Percentiles rank a stretch among this genome's conserved stretches.
Conservation (phyloP, 148 eudicot species). For the Talinum fruticosum region DNA sequence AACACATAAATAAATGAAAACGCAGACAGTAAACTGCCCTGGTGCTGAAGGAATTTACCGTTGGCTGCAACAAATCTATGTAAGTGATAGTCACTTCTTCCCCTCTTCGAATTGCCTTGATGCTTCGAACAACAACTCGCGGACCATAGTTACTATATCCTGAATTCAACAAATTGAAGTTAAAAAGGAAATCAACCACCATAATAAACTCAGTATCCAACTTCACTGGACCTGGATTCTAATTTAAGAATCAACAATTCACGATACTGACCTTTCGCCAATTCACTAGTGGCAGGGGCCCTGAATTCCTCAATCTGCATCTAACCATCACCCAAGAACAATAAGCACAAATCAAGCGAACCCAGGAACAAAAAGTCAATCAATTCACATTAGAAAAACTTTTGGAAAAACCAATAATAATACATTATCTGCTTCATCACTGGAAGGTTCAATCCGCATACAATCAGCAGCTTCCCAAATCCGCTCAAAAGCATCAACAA, state of each 20-base stretch:
- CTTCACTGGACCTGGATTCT: neutral
- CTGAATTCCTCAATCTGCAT: slow-evolving; percentile 7
- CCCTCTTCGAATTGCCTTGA: slow-evolving; percentile 46
- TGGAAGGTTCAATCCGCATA: slow-evolving; percentile 31
- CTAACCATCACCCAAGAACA: slow-evolving; percentile 7
- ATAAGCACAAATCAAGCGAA: neutral
- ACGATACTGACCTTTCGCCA: slow-evolving; percentile 21
- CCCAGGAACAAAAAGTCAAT: neutral
- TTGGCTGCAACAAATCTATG: slow-evolving; percentile 69
- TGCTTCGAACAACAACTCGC: slow-evolving; percentile 47
- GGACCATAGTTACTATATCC: slow-evolving; percentile 52
- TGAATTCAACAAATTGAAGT: slow-evolving; percentile 11
- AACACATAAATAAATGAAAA: neutral
- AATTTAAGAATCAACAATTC: neutral
- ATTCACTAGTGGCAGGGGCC: slow-evolving; percentile 17
- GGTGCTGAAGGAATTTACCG: slow-evolving; percentile 31
- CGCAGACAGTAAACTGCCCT: neutral
- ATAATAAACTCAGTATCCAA: neutral
- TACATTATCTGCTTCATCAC: slow-evolving; percentile 1
- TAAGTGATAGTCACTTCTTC: slow-evolving; percentile 66
- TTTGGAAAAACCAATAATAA: too few species aligned
- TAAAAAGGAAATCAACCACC: neutral
- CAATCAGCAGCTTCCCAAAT: slow-evolving; percentile 6
- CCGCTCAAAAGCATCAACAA: slow-evolving; percentile 14
- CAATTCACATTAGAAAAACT: neutral